Base-by-base conservation (phyloP, 768 basidiomycete genomes). In the Lactarius hatsudake region DNA sequence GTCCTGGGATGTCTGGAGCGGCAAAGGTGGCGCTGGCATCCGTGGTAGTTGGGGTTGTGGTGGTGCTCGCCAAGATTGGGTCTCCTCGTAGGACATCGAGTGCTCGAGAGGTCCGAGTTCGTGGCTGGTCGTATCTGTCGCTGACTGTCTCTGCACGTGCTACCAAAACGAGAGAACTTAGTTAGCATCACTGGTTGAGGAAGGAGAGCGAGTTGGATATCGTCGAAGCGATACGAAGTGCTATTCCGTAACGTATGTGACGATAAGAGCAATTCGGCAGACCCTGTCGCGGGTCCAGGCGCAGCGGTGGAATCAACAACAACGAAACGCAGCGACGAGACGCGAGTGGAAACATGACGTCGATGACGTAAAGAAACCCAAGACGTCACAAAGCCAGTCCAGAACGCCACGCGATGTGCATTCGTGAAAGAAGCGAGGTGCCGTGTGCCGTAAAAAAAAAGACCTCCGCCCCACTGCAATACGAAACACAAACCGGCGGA, bases 1-100 rank as follows among this genome's bases (percentile, higher is more conserved):
- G 58, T 20, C 34, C 34, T n/a, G 51, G 26, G 67, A 64, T 15
- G 13, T 56, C 28, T 63, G 67, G 17, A 18, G 34, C 13, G 67
- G 58, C 9, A 64, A 20, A 20, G 59, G 17, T 3, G 56, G 59
- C 15, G 59, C 62, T 18, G 53, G 42, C 26, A 26, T 34, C 43
- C 53, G 57, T 42, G 62, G 23, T 1, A n/a, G 30, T 1, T 63
- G 66, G 12, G 23, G 3, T 17, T 36, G 62, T 20, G 57, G 57
- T 28, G 51, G 30, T 7, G 26, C n/a, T 15, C 32, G 17, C 18
- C 62, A 30, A 20, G 57, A 40, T 5, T 38, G 26, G 9, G 36
- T 56, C 6, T 60, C 40, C 13, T 51, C 28, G 42, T 61, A 56
- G 20, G 51, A 36, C 58, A 15, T 28, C 4, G 51, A 34, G 34